Conservation (phyloP, 805 yeast genomes). For the Ogataea degrootiae region DNA sequence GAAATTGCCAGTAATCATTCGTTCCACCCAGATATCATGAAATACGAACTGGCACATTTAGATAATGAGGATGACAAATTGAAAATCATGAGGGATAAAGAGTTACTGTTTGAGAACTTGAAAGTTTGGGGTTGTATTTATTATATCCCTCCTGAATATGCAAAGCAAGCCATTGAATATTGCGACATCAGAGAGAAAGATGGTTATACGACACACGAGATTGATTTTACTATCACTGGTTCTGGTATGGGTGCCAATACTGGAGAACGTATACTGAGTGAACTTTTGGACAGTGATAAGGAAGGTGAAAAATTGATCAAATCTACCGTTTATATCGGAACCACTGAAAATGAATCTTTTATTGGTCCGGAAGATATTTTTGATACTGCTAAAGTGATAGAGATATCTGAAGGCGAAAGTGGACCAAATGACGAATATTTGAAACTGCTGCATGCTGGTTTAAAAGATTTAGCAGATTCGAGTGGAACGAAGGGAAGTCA, state of each 20-base stretch:
- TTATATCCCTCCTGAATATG: constrained; percentile 64
- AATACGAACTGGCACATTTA: constrained; percentile 21
- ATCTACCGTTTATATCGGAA: constrained; percentile 78
- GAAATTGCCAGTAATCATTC: constrained; percentile 39
- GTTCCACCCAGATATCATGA: constrained; percentile 39
- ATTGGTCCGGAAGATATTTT: constrained; percentile 71
- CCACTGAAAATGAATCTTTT: constrained; percentile 74
- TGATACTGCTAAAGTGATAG: constrained; percentile 58
- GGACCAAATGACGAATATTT: constrained; percentile 78
- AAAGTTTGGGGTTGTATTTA: constrained; percentile 80
- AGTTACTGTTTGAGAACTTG: constrained; percentile 38
- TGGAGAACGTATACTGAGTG: constrained; percentile 18
- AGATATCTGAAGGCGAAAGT: constrained; percentile 64
- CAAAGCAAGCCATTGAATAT: constrained; percentile 56
- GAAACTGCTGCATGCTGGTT: constrained; percentile 44
- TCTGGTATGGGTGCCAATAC: background rate
- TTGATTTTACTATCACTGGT: constrained; percentile 50
- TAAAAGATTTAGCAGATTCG: constrained; percentile 34
- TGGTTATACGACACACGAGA: constrained; percentile 71
- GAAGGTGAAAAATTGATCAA: constrained; percentile 39
- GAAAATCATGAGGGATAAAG: constrained; percentile 7
- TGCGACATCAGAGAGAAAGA: constrained; percentile 83
- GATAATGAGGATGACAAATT: constrained; percentile 12
- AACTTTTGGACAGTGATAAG: constrained; percentile 26
- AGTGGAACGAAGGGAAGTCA: constrained; percentile 17